Evolutionary conservation across 306 rosid species (phyloP).

Genomic region (Lathyrus aphaca): DNA sequence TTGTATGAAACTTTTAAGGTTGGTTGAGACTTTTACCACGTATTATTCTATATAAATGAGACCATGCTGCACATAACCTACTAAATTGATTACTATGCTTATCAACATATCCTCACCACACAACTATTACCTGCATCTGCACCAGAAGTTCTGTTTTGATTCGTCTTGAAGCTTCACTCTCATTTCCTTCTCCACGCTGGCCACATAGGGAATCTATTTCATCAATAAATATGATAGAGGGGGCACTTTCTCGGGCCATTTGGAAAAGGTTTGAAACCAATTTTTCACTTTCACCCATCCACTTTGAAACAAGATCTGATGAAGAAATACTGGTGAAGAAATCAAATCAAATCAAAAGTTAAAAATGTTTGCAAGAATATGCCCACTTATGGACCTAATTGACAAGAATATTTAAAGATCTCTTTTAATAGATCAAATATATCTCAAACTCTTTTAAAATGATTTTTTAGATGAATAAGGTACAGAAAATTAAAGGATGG

Average conservation of each 20-base stretch:
- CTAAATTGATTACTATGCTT: slow-evolving; percentile 1
- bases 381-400: slow-evolving; percentile 43
- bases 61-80: slow-evolving; percentile 19
- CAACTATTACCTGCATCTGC: slow-evolving; percentile 94
- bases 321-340: slow-evolving; percentile 77
- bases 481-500: slow-evolving; percentile 1
- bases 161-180: slow-evolving; percentile 98
- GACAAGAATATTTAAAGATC: slow-evolving; percentile 22
- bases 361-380: slow-evolving; percentile 42
- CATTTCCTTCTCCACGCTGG: slow-evolving; percentile 99
- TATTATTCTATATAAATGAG: not conserved
- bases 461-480: not conserved
- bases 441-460: slow-evolving; percentile 12
- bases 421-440: slow-evolving; percentile 33
- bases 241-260: slow-evolving; percentile 98
- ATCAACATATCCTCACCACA: slow-evolving; percentile 34
- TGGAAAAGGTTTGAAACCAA: slow-evolving; percentile 90
- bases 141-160: slow-evolving; percentile 97
- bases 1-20: not conserved
- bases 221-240: slow-evolving; percentile 90
- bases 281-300: slow-evolving; percentile 99
- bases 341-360: slow-evolving; percentile 47
- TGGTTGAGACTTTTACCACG: not conserved
- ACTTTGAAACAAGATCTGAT: slow-evolving; percentile 95
- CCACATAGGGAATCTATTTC: slow-evolving; percentile 98